A percentile compares a stretch with the other conserved stretches of the same genome.
phyloP scores from a whole-genome alignment of 179 eudicot genomes.

The Corrigiola litoralis region DNA sequence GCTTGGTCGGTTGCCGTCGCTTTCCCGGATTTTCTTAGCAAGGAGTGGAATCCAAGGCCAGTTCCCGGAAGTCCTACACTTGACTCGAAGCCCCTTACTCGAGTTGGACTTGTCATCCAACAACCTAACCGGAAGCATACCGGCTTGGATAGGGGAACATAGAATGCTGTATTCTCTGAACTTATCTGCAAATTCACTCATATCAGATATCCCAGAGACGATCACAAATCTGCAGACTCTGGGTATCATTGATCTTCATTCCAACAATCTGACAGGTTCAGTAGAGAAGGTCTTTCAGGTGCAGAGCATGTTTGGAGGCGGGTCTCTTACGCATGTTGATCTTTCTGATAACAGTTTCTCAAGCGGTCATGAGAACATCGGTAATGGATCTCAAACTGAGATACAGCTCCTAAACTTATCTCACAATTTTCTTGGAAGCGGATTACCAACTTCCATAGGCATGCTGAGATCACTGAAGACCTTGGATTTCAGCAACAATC shows the following conservation, averaged over 20 bases:
- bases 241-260: constrained; percentile 52
- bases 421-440: constrained; percentile 30
- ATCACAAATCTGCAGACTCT: constrained; percentile 28
- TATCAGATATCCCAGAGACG: constrained; percentile 36
- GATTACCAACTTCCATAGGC: constrained; percentile 37
- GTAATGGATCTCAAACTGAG: constrained; percentile 26
- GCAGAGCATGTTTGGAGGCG: constrained; percentile 25
- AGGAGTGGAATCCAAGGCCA: constrained; percentile 44
- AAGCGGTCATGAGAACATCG: constrained; percentile 37
- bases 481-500: constrained; percentile 54
- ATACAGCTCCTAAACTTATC: constrained; percentile 39
- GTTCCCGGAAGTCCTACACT: constrained; percentile 27
- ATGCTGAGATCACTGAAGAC: constrained; percentile 29
- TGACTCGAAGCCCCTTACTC: constrained; percentile 24
- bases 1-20: constrained; percentile 44
- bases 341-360: constrained; percentile 48
- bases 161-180: constrained; percentile 40
- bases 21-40: constrained; percentile 39
- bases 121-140: constrained; percentile 41
- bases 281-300: constrained; percentile 30
- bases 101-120: constrained; percentile 56
- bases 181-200: constrained; percentile 39
- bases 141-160: constrained; percentile 49
- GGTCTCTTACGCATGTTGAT: constrained; percentile 36
- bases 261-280: constrained; percentile 47